Base-by-base conservation (phyloP, 345 rosid genomes). In the Tarenaya hassleriana region DNA sequence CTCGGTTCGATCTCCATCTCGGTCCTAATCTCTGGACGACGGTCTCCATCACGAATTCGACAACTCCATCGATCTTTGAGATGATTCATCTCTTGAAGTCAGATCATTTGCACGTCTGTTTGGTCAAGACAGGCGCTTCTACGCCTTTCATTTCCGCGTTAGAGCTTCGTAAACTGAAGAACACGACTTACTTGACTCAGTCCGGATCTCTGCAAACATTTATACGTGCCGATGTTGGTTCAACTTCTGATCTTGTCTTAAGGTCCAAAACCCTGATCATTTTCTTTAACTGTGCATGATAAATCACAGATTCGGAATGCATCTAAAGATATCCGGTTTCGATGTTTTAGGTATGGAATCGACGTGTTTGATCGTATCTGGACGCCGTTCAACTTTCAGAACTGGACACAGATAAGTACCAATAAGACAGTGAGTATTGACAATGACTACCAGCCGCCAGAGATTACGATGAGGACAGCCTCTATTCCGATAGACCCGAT, bases 111-210 rank as follows among this genome's bases (percentile, higher is more conserved):
- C 61, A 72, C 44, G 24, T 83, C 39, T 86, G 92, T 62, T 57
- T 77, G 1, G 79, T 77, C 12, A 81, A 86, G 32, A 62, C 73
- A 57, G 64, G 62, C 16, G 1, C 29, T 40, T 75, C 80, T 1
- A 43, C 64, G 5, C 86, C 86, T 19, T 81, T 84, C 58, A 66
- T 81, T 20, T 73, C 83, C 0, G 59, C 68, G 7, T 49, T 82
- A 35, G 86, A 85, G 38, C 37, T 80, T 3, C 71, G 88, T 69
- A 64, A 38, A 19, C 34, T 77, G 27, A 61, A 20, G 9, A 67
- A 33, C 63, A 54, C 59, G n/a, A 53, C 56, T 35, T 65, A 68
- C 34, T 6, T 7, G 46, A 47, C 66, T 14, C 12, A 39, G 62
- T 42, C 57, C n/a, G 72, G 77, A 16, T 65, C 77, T 0, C 34